Base-by-base conservation (phyloP, 1,284 basidiomycete species). In the Leccinum cinnamomeum region DNA sequence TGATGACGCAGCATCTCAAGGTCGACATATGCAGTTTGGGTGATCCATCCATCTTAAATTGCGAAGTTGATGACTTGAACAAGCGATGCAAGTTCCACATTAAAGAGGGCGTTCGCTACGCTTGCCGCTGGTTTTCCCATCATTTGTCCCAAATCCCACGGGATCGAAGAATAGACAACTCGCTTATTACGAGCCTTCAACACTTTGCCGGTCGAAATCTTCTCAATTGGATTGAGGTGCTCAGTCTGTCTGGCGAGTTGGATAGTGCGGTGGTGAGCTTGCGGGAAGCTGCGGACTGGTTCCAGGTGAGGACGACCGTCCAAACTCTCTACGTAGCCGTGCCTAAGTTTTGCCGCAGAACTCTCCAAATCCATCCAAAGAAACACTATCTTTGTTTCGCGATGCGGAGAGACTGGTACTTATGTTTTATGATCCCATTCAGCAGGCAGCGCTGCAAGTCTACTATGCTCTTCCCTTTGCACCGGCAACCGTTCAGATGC, bases 381-480 rank as follows among this genome's bases (percentile, higher is more conserved):
- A 66, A 46, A 60, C 61, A 1, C 18, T 70, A 12, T 48, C 46
- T 3, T 48, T 68, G 20, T 37, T 71, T 16, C 46, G 51, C 2
- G 70, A 70, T 33, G 68, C 70, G 11, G 70, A 70, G 53, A 66
- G 71, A 56, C 53, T 72, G 16, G 59, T 71, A 1, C 62, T 70
- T 14, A 61, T 65, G 60, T 71, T 50, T 57, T 70, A 68, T 30
- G 70, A 72, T 46, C 44, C 66, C 41, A 68, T 68, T 35, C 59
- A 59, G 14, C 56, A 65, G 41, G 55, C 63, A 16, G 64, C 71
- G 2, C 56, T 68, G 33, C 70, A 71, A 33, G 58, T 73, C 16
- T 72, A 71, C 57, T 63, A 67, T 16, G 54, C 60, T 46, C 20
- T 71, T 53, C 64, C 70, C 8, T 67, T 39, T 18, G 30, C 57